Conservation (phyloP, 1,284 basidiomycete genomes). For the Ustilago tritici region DNA sequence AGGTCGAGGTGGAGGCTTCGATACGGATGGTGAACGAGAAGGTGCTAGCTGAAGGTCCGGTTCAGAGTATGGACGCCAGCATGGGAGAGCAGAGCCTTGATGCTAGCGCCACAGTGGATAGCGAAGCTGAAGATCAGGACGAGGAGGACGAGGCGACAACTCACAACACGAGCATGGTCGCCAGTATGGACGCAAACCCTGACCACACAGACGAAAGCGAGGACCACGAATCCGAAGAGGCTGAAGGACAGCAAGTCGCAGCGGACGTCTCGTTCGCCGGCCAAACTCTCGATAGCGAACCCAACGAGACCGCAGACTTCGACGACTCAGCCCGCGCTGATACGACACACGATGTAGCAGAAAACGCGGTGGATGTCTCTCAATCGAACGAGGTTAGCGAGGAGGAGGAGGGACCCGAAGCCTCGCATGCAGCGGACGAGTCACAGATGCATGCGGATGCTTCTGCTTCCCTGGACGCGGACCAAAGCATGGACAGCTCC, state of each 20-base stretch:
- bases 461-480: not conserved
- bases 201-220: conserved; percentile 5
- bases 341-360: not conserved
- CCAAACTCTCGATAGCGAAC: not conserved
- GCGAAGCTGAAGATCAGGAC: conserved; percentile 3
- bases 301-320: not conserved
- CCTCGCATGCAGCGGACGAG: not conserved
- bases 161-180: not conserved
- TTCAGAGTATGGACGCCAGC: not conserved
- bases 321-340: not conserved
- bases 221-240: not conserved
- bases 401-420: not conserved
- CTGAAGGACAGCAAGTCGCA: not conserved
- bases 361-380: not conserved
- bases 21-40: not conserved
- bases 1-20: not conserved
- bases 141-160: not conserved
- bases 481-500: conserved; percentile 2
- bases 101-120: not conserved
- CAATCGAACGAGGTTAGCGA: not conserved
- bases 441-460: not conserved
- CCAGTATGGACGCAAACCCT: not conserved
- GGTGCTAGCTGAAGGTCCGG: not conserved
- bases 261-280: not conserved
- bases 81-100: conserved; percentile 12